These are phyloP conservation scores for Byssochlamys sp. DNA, from an alignment of 2,329 filamentous ascomycete genomes.

Conservation along the genomic window DNA sequence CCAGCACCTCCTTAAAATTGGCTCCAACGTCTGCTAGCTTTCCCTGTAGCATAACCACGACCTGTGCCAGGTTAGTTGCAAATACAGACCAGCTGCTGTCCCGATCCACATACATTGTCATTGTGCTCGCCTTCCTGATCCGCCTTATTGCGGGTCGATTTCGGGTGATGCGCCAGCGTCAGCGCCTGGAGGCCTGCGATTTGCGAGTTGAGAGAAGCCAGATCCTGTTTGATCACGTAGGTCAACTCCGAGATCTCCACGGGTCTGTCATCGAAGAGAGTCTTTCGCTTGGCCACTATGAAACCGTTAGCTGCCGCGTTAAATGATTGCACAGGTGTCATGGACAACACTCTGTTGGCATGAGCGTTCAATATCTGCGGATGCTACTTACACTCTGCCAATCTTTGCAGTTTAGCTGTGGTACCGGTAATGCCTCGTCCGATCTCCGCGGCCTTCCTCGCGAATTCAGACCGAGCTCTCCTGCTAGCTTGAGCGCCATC, in stretches of 20 bases:
- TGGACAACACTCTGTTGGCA: not conserved
- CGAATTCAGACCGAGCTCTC: constrained; percentile 73
- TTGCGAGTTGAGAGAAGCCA: constrained; percentile 74
- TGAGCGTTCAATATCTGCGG: not conserved
- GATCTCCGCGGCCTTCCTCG: constrained; percentile 80
- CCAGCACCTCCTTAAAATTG: constrained; percentile 94
- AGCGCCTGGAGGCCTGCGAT: constrained; percentile 74
- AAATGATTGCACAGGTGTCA: not conserved
- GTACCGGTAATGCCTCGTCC: constrained; percentile 83
- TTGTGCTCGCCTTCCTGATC: constrained; percentile 91
- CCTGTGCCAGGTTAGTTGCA: constrained; percentile 22
- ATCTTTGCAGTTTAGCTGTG: constrained; percentile 87
- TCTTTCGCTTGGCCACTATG: constrained; percentile 83
- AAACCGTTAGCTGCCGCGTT: not conserved
- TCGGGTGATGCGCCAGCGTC: constrained; percentile 65
- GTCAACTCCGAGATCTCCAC: constrained; percentile 96
- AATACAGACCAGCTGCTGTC: constrained; percentile 1
- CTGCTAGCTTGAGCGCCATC: constrained; percentile 39
- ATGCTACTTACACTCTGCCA: constrained; percentile 61
- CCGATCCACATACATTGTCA: constrained; percentile 58
- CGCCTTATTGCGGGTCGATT: constrained; percentile 36
- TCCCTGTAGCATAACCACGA: constrained; percentile 81
- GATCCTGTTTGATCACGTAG: constrained; percentile 94
- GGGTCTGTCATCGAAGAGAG: constrained; percentile 90
- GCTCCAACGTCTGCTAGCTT: constrained; percentile 85